Evolutionary conservation across 345 rosid species (phyloP), one percentile per base, ranked within the genome.

Genomic region (Euphorbia peplus): DNA sequence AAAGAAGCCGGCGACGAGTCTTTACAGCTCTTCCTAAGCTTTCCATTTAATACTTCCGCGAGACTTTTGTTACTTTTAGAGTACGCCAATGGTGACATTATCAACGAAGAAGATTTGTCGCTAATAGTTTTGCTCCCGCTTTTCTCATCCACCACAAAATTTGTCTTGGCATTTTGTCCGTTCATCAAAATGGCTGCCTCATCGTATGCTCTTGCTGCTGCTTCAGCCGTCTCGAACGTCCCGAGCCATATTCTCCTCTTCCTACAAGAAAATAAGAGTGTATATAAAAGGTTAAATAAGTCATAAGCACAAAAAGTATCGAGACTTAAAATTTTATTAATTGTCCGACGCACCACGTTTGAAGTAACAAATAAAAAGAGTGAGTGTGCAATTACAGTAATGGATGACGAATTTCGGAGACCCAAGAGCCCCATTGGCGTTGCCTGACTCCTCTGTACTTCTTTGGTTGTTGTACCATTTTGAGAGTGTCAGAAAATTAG

Each of bases 351-450:
- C 37, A 32, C 37, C 37, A 32, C 37, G 37, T 32, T 6, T 32
- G 4, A 6, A 32, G 37, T 44, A 44, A 44, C 3, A 44, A 75
- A 71, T 75, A 65, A 76, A 55, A 71, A 16, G 68, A 58, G 77
- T 58, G 65, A 74, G 60, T 61, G 71, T 62, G 62, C 70, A 63
- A 72, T 70, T 79, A 89, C 96, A 87, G 65, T 73, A 89, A 83
- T 22, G 96, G 91, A 58, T 89, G 92, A 63, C 96, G 92, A 78
- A 89, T 89, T 71, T 89, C 92, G 24, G 95, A 87, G 30, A 89
- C 92, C 92, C 96, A 89, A 44, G 96, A 87, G 78, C 96, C 96
- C 96, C 96, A 89, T 85, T 87, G 92, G 75, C 96, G 90, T 64
- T 89, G 92, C 74, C 96, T 85, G 62, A 89, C 96, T 35, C 92